These are phyloP conservation scores for Epichloe festucae DNA, from an alignment of 2,329 filamentous ascomycete genomes.

Conservation along the genomic window DNA sequence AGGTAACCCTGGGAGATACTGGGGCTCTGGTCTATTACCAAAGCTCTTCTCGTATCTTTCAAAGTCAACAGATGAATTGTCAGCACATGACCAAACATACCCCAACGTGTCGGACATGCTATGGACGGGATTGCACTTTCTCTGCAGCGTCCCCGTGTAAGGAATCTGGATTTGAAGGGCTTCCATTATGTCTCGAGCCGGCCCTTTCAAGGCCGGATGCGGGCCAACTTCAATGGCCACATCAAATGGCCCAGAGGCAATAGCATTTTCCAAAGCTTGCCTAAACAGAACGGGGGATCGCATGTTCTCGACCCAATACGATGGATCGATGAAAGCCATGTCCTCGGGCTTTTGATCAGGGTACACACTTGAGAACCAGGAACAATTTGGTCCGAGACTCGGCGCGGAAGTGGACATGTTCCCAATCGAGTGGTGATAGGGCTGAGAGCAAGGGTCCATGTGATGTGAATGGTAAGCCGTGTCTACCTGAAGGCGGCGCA, in stretches of 20 bases:
- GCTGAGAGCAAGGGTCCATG: slow-evolving; percentile 15
- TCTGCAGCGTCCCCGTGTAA: neutral
- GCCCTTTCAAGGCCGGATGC: slow-evolving; percentile 28
- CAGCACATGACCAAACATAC: neutral
- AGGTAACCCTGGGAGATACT: slow-evolving; percentile 5
- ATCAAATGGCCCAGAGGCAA: slow-evolving; percentile 6
- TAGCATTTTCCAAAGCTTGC: slow-evolving; percentile 5
- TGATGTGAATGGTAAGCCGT: slow-evolving; percentile 29
- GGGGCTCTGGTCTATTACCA: neutral
- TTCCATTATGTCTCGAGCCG: slow-evolving; percentile 19
- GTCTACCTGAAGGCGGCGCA: slow-evolving; percentile 21
- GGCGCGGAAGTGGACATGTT: neutral
- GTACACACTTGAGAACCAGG: neutral
- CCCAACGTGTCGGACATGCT: slow-evolving; percentile 8
- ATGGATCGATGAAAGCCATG: neutral
- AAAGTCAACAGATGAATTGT: slow-evolving; percentile 5
- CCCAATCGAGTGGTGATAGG: slow-evolving; percentile 4
- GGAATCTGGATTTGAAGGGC: neutral
- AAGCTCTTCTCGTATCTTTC: neutral
- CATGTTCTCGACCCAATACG: slow-evolving; percentile 9
- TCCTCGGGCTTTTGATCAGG: neutral
- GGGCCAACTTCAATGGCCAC: slow-evolving; percentile 21
- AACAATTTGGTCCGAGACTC: neutral
- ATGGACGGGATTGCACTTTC: neutral
- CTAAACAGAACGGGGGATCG: slow-evolving; percentile 13